Evolutionary conservation across 2,329 filamentous ascomycete genomes (phyloP).

Genomic region (Cephalotrichum gorgonifer): DNA sequence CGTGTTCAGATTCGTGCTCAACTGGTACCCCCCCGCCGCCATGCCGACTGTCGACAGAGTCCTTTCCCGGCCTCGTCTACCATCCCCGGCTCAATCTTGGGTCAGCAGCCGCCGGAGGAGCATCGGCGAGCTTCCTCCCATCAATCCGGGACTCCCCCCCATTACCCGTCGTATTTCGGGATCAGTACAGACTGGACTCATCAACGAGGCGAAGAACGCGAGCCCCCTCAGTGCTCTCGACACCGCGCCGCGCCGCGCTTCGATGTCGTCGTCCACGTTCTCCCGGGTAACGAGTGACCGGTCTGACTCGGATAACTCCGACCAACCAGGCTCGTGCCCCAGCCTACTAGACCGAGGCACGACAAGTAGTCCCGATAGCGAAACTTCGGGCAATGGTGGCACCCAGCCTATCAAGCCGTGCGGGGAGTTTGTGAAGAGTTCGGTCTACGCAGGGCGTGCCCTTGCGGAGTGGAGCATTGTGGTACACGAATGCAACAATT

Average conservation of each 20-base stretch:
- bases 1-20: constrained; percentile 66
- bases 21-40: constrained; percentile 45
- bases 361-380: neutral
- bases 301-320: neutral
- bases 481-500: constrained; percentile 70
- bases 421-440: constrained; percentile 32
- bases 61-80: constrained; percentile 59
- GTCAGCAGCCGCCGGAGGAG: constrained; percentile 32
- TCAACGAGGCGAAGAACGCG: constrained; percentile 42
- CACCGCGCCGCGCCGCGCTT: constrained; percentile 11
- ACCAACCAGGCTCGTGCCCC: neutral
- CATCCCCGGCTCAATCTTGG: constrained; percentile 57
- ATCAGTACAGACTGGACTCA: constrained; percentile 30
- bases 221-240: constrained; percentile 23
- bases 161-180: constrained; percentile 38
- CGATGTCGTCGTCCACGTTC: constrained; percentile 6
- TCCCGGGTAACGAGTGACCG: neutral
- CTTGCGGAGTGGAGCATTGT: constrained; percentile 71
- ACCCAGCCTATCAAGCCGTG: constrained; percentile 34
- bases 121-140: constrained; percentile 25
- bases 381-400: neutral
- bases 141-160: constrained; percentile 26
- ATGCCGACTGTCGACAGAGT: constrained; percentile 49
- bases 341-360: neutral
- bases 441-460: constrained; percentile 59